Evolutionary conservation across 176 grass and related monocot genomes (phyloP), one percentile per base, ranked within the genome.

Genomic region (Chrysopogon serrulatus): DNA sequence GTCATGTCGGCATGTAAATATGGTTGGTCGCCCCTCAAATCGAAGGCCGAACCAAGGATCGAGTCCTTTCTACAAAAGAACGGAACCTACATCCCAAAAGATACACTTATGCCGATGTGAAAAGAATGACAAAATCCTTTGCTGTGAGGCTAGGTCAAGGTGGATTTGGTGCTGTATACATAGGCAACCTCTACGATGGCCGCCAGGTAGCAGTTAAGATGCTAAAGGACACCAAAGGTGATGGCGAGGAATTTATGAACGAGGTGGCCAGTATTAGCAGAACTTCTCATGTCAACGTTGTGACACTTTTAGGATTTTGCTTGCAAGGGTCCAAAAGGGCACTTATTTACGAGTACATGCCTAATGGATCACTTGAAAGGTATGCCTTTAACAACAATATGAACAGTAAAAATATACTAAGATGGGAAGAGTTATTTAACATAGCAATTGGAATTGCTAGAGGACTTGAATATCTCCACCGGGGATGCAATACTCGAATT

Each of bases 301-400:
- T 91, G 27, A 80, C 68, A 1, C 81, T 91, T 1, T 30, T 91
- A 17, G 89, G 89, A 40, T 91, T 91, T 78, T 87, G 76, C 10
- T 68, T 83, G 35, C 47, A 91, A 69, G 85, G 80, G 64, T 72
- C 81, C 6, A 88, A 77, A 88, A 77, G 89, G 41, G 86, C 86
- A 35, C 72, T 92, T 8, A 40, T 92, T 12, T 92, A 92, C 10
- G 90, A 88, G 40, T 91, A 79, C 36, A 91, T 91, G 86, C 76
- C 68, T 0, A 88, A 85, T 57, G 85, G 82, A 39, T 84, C 86
- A 64, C 65, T 88, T 51, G 86, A 88, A 60, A 83, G 15, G 66
- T 83, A 78, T 33, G 81, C 75, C 10, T 83, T 78, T 30, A 51
- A 18, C 3, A 18, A 4, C 10, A 32, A 9, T 5, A n/a, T 26